Base-by-base conservation (phyloP, 352 stramenopile species). In the Pythium phragmitis region DNA sequence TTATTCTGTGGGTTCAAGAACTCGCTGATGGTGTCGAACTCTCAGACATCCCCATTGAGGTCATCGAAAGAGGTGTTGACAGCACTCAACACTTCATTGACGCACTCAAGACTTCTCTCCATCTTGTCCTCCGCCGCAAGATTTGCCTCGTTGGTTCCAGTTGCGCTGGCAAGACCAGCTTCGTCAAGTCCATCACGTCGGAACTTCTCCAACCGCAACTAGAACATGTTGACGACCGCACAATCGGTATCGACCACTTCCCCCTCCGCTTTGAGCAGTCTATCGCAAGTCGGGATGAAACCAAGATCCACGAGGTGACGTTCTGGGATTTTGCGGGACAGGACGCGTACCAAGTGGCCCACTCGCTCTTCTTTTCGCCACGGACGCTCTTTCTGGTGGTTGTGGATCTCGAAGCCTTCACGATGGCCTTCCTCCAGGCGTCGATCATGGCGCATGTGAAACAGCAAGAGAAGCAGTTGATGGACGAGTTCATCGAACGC, bases 191-290 rank as follows among this genome's bases (percentile, higher is more conserved):
- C 7, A 16, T 60, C 23, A 42, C 11, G 11, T 45, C 39, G 6
- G 11, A 45, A 11, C n/a, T n/a, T 23, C 12, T 16, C n/a, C 17
- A 49, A 6, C 34, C 51, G 12, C 23, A 34, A 3, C 33, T 57
- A 0, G 34, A 51, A 3, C 53, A 60, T 21, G 17, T 52, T 8
- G 55, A 73, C 42, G n/a, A 59, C n/a, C 68, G 64, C 0, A 78
- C 71, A 4, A 69, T 78, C 41, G 71, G 68, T 5, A 69, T 78
- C 7, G 68, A 78, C 41, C 21, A 62, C 8, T 77, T 77, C 17
- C 39, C n/a, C 47, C 2, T 12, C 13, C 47, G 17, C 43, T 23
- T n/a, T 0, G 8, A n/a, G 3, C 5, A 45, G 39, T 45, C 16
- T 16, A n/a, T 4, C 11, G 3, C 39, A 17, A 3, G 16, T 11